Evolutionary conservation across 2,329 filamentous ascomycete genomes (phyloP).

Genomic region (Clarireedia homoeocarpa): DNA sequence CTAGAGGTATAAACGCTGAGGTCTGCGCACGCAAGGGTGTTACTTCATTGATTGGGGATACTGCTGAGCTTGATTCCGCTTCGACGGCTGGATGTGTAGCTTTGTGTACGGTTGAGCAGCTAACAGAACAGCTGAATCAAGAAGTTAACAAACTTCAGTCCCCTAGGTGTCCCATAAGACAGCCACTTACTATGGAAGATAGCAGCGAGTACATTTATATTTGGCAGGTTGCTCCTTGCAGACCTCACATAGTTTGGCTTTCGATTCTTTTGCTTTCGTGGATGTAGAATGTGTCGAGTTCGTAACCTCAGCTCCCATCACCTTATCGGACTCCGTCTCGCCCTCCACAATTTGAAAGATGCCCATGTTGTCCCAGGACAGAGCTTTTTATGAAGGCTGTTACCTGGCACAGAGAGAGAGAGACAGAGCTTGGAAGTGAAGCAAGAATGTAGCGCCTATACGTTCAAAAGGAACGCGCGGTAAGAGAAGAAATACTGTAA

Average conservation of each 20-base stretch:
- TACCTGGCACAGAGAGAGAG: no score
- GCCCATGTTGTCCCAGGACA: no score
- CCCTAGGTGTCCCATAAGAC: no score
- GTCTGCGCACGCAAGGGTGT: background rate
- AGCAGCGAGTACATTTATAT: slow-evolving; percentile 57
- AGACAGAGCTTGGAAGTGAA: no score
- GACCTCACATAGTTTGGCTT: slow-evolving; percentile 41
- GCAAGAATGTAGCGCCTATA: no score
- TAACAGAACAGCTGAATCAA: slow-evolving; percentile 46
- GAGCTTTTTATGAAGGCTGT: no score
- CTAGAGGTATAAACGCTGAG: background rate
- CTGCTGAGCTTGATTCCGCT: slow-evolving; percentile 8
- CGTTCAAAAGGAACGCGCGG: no score
- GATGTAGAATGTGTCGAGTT: background rate
- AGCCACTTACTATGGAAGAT: slow-evolving; percentile 46
- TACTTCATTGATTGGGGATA: background rate
- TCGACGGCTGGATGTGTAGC: slow-evolving; percentile 19
- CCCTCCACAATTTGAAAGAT: no score
- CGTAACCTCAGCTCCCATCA: background rate
- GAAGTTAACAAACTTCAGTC: background rate
- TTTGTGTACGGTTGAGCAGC: slow-evolving; percentile 47
- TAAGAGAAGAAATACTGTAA: no score
- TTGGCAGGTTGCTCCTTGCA: slow-evolving; percentile 45
- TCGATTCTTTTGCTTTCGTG: background rate
- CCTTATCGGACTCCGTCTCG: no score